phyloP scores from a whole-genome alignment of 345 rosid genomes.

The Arabidopsis thaliana region DNA sequence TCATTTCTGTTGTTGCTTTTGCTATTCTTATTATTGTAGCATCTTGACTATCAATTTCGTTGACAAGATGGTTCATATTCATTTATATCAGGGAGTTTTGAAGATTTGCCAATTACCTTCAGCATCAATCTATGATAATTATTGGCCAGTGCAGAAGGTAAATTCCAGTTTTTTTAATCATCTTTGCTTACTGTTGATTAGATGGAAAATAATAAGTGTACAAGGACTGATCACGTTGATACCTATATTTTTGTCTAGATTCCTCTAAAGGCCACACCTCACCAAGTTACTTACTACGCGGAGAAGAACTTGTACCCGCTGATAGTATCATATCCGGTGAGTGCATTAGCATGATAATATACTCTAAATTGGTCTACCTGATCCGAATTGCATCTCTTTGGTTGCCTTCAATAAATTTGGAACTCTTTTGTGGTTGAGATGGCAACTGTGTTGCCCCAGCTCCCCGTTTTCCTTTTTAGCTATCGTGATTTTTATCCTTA shows the following conservation, averaged over 20 bases:
- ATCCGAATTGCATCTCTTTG: constrained; percentile 23
- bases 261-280: constrained; percentile 94
- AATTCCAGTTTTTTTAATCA: background rate
- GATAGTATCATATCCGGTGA: constrained; percentile 90
- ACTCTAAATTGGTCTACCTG: constrained; percentile 13
- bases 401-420: constrained; percentile 22
- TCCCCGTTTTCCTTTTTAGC: constrained; percentile 19
- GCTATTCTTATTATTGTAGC: constrained; percentile 15
- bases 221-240: constrained; percentile 33
- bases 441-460: constrained; percentile 26
- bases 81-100: constrained; percentile 68
- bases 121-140: constrained; percentile 80
- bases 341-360: constrained; percentile 44
- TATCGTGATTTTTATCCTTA: constrained; percentile 20
- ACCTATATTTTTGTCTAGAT: constrained; percentile 56
- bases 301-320: constrained; percentile 89
- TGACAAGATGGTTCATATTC: constrained; percentile 31
- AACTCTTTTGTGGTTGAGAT: constrained; percentile 16
- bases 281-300: constrained; percentile 92
- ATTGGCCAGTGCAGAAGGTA: constrained; percentile 98
- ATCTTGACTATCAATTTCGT: constrained; percentile 31
- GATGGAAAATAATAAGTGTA: constrained; percentile 19
- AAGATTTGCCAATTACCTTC: constrained; percentile 96
- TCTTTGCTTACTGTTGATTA: constrained; percentile 30
- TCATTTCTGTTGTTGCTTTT: constrained; percentile 28